These are phyloP conservation scores for Lophium mytilinum DNA, from an alignment of 495 filamentous ascomycete genomes.

Conservation along the genomic window DNA sequence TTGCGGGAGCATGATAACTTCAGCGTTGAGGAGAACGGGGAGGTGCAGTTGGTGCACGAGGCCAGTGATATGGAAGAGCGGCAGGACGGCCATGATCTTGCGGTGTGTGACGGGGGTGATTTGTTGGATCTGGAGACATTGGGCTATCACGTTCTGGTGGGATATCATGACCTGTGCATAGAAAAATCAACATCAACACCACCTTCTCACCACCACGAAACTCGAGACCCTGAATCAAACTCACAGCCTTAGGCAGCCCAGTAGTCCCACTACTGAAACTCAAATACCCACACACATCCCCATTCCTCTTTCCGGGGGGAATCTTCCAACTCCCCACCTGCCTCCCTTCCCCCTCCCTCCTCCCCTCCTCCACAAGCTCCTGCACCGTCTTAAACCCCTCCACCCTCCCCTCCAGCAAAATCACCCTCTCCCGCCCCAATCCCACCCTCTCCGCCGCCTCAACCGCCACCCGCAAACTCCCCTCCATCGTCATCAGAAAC, in stretches of 20 bases:
- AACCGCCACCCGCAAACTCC: slow-evolving; percentile 42
- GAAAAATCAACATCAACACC: too few relatives aligned
- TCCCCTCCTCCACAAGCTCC: slow-evolving; percentile 42
- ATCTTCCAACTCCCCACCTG: slow-evolving; percentile 41
- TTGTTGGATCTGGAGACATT: slow-evolving; percentile 48
- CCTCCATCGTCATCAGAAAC: slow-evolving; percentile 48
- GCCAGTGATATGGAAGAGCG: slow-evolving; percentile 50
- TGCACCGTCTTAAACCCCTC: slow-evolving; percentile 43
- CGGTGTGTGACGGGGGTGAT: slow-evolving; percentile 41
- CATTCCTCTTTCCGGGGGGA: slow-evolving; percentile 43
- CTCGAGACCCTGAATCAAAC: not conserved
- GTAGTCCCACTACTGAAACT: slow-evolving; percentile 50
- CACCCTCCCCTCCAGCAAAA: slow-evolving; percentile 47
- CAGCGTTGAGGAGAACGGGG: slow-evolving; percentile 47
- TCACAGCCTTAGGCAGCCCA: slow-evolving; percentile 41
- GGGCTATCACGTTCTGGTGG: slow-evolving; percentile 56
- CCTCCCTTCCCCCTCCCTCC: slow-evolving; percentile 26
- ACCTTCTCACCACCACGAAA: slow-evolving; percentile 7
- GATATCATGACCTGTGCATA: slow-evolving; percentile 44
- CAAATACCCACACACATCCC: slow-evolving; percentile 48
- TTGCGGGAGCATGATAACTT: slow-evolving; percentile 50
- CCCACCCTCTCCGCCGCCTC: slow-evolving; percentile 46
- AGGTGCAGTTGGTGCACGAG: slow-evolving; percentile 54
- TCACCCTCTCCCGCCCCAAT: slow-evolving; percentile 41
- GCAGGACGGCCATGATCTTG: slow-evolving; percentile 46